phyloP scores from a whole-genome alignment of 495 filamentous ascomycete genomes.

The Lineolata rhizophorae region DNA sequence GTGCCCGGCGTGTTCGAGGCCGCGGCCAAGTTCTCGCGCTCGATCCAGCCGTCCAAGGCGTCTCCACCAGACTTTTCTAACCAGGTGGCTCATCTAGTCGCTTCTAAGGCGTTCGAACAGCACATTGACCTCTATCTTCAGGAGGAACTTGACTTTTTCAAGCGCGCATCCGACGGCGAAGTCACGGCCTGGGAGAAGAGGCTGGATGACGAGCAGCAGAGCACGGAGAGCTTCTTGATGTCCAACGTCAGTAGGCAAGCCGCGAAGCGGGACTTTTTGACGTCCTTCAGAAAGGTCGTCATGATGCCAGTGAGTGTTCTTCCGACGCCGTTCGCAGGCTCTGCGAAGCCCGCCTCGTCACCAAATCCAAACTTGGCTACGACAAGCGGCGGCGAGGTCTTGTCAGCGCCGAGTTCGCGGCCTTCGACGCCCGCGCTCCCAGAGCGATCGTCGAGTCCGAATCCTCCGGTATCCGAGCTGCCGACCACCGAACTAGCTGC shows the following conservation, averaged over 20 bases:
- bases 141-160: conserved; percentile 79
- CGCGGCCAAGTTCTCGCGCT: conserved; percentile 48
- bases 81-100: conserved; percentile 34
- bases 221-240: conserved; percentile 86
- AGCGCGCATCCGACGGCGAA: conserved; percentile 45
- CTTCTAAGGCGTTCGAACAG: conserved; percentile 63
- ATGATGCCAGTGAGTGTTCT: conserved; percentile 86
- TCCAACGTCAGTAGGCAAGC: conserved; percentile 81
- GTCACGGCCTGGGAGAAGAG: conserved; percentile 79
- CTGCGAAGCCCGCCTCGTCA: conserved; percentile 26
- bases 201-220: conserved; percentile 73
- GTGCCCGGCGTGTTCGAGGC: conserved; percentile 77
- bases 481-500: conserved; percentile 84
- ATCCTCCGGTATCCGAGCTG: conserved; percentile 27
- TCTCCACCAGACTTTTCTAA: conserved; percentile 32
- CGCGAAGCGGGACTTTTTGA: conserved; percentile 89
- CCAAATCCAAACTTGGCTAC: no score
- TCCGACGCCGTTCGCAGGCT: neutral
- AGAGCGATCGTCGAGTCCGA: conserved; percentile 10
- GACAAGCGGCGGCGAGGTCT: conserved; percentile 7
- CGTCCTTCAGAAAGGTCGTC: conserved; percentile 94
- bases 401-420: conserved; percentile 14
- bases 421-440: conserved; percentile 26
- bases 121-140: conserved; percentile 84
- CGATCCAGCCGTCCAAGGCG: conserved; percentile 38